Conservation (phyloP, 805 yeast species). For the Kluyveromyces dobzhanskii region DNA sequence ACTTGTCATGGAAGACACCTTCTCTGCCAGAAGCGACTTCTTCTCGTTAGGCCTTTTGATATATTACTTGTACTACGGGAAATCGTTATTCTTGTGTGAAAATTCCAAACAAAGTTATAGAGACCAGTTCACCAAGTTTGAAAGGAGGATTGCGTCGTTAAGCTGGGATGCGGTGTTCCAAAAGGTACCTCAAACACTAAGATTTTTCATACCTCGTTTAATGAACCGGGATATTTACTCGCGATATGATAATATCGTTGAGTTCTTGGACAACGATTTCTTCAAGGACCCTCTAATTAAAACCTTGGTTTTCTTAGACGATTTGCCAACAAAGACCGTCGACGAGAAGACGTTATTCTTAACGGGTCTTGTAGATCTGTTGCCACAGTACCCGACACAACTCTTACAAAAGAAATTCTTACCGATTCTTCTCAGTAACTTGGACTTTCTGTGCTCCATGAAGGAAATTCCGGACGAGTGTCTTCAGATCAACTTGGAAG, state of each 20-base stretch:
- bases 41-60: conserved; percentile 79
- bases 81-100: conserved; percentile 40
- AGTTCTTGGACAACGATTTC: conserved; percentile 60
- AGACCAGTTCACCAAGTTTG: conserved; percentile 43
- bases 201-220: conserved; percentile 39
- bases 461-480: conserved; percentile 35
- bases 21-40: conserved; percentile 66
- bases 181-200: conserved; percentile 52
- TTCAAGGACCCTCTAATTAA: conserved; percentile 80
- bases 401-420: conserved; percentile 61
- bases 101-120: conserved; percentile 55
- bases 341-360: conserved; percentile 64
- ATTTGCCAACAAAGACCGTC: conserved; percentile 62
- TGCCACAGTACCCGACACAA: conserved; percentile 51
- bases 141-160: conserved; percentile 35
- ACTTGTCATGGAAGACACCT: conserved; percentile 53
- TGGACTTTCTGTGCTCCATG: conserved; percentile 31
- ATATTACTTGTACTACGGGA: conserved; percentile 56
- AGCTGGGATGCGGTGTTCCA: conserved; percentile 36
- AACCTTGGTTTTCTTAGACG: conserved; percentile 75
- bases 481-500: conserved; percentile 33
- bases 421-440: conserved; percentile 52
- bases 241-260: conserved; percentile 41
- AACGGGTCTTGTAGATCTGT: conserved; percentile 47
- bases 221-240: conserved; percentile 48